Base-by-base conservation (phyloP, 2,329 filamentous ascomycete genomes). In the Herpotrichia juniperi region DNA sequence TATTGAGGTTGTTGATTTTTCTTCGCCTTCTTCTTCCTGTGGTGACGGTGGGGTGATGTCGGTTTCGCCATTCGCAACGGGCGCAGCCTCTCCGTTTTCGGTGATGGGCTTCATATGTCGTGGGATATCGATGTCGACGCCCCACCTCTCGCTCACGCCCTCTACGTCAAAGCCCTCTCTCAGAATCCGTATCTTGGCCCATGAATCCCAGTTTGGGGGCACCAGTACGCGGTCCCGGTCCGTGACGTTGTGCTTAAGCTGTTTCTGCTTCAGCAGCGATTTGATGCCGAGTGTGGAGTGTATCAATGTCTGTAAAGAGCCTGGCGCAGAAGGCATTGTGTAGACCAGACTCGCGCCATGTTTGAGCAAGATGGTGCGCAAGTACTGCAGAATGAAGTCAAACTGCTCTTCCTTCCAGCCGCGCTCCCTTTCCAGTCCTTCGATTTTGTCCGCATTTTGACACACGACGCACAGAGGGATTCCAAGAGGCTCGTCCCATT, bases 361-460 rank as follows among this genome's bases (percentile, higher is more conserved):
- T 46, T 93, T 93, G 57, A 99, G 79, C 35, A 99, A 78, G 32
- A 96, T 86, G 0, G 94, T 97, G 60, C 94, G 86, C 67, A 99
- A 78, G 71, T 93, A 96, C 70, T 99, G 94, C 53, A 97, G 82
- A 37, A 99, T 90, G 61, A 94, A 93, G 72, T 99, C 94, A 67
- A 99, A 99, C 64, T 96, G 89, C 61, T 96, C 91, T 74, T 99
- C 94, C 74, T 92, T 93, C 92, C 93, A 99, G 12, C 89, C 87
- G 53, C 93, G 87, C 45, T 91, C 93, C 72, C 90, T 91, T 75
- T 97, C 94, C 51, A 99, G 75, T 32, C 86, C 84, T 68, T 97
- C 93, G 73, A 97, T 96, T 72, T 90, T 92, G 74, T 96, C 91
- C 12, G 91, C 92, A 71, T 96, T 94, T 73, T 97, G 93, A 71